Evolutionary conservation across 1,284 basidiomycete genomes (phyloP), one percentile per base, ranked within the genome.

Genomic region (Earliella scabrosa): DNA sequence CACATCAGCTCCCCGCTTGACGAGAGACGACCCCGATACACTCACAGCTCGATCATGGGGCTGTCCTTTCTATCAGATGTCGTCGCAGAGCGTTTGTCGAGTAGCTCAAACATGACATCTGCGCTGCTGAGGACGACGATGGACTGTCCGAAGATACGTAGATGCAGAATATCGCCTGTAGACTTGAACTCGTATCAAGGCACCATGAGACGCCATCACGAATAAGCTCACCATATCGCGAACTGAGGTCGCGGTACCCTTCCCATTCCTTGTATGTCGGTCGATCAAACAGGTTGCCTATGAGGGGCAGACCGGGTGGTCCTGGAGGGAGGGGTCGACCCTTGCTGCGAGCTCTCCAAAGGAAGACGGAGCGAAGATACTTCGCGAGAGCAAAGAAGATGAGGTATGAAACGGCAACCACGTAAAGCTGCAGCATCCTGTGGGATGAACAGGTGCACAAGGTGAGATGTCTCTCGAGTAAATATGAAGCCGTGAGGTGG

Each of bases 1-100:
- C 27, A 34, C 38, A 9, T 54, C 56, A 16, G 36, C 21, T 20
- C 7, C 10, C 10, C 21, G 1, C 10, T 35, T 10, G 16, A 26
- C 2, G 20, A 16, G 11, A 16, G 38, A 41, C 4, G 26, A 23
- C 20, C 9, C 13, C 14, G 4, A 9, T 4, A 11, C 29, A 43
- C 52, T 48, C 34, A 54, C 52, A 54, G 46, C 13, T 40, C 45
- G n/a, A 48, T 23, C n/a, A 36, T 35, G 10, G 45, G 45, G n/a
- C 27, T 43, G 13, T 24, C 29, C 23, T 36, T 44, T 14, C 58
- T 24, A 26, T 56, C 54, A 11, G 54, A 59, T 2, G 58, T 56
- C 27, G 47, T 59, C 1, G 41, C 16, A 2, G 54, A 44, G 8
- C 55, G 40, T 41, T 62, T 56, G 26, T 65, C 59, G 2, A 63